Evolutionary conservation across 2,329 filamentous ascomycete genomes (phyloP).

Genomic region (Alternaria panax): DNA sequence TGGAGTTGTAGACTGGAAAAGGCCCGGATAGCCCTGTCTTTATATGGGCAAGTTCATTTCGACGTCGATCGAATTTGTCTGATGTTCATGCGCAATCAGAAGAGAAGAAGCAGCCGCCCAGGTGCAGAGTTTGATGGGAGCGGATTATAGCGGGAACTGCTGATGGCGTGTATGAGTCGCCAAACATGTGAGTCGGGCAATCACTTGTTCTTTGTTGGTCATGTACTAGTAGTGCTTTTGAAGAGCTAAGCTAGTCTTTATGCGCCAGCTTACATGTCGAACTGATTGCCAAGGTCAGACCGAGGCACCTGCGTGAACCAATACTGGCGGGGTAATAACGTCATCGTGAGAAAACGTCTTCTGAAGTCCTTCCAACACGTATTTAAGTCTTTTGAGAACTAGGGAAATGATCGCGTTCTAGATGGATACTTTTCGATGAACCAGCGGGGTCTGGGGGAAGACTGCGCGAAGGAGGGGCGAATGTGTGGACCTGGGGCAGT

Average conservation of each 20-base stretch:
- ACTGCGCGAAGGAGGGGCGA: slow-evolving; percentile 3
- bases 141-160: not conserved
- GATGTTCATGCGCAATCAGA: not conserved
- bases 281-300: not conserved
- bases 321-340: not conserved
- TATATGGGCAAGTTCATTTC: not conserved
- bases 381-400: not conserved
- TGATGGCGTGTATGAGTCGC: not conserved
- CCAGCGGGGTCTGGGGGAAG: slow-evolving; percentile 1
- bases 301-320: not conserved
- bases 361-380: not conserved
- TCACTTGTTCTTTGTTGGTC: not conserved
- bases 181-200: not conserved
- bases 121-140: not conserved
- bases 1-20: not conserved
- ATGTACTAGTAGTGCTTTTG: not conserved
- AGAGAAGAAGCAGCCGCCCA: not conserved
- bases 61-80: not conserved
- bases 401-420: not conserved
- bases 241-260: not conserved
- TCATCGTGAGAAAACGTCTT: not conserved
- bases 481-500: slow-evolving; percentile 13
- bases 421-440: not conserved
- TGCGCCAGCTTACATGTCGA: not conserved
- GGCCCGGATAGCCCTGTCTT: not conserved